Conservation (phyloP, 805 yeast genomes). For the Saccharomycopsis olivae region DNA sequence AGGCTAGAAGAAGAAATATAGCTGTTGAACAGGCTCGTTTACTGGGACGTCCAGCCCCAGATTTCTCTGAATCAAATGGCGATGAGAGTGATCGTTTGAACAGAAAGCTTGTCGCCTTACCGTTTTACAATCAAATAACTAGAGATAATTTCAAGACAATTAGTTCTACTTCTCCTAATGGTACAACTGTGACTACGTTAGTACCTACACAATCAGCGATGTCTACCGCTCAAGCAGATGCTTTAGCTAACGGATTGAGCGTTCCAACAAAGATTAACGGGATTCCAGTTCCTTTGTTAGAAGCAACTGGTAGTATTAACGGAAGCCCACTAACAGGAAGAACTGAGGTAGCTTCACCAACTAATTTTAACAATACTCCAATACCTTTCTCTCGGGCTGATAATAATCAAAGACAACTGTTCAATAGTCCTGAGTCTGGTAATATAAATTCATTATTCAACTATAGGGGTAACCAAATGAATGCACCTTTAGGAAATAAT, state of each 20-base stretch:
- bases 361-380: neutral
- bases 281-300: slow-evolving; percentile 60
- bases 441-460: neutral
- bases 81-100: slow-evolving; percentile 17
- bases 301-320: slow-evolving; percentile 62
- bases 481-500: neutral
- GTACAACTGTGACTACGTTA: slow-evolving; percentile 81
- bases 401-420: neutral
- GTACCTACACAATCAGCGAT: slow-evolving; percentile 80
- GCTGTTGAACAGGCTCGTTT: slow-evolving; percentile 25
- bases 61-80: slow-evolving; percentile 15
- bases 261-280: slow-evolving; percentile 55
- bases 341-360: neutral
- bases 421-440: neutral
- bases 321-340: neutral
- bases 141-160: slow-evolving; percentile 81
- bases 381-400: neutral
- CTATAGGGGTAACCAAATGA: neutral
- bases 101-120: slow-evolving; percentile 58
- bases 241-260: slow-evolving; percentile 44
- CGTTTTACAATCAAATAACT: slow-evolving; percentile 84
- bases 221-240: slow-evolving; percentile 45
- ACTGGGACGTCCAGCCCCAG: slow-evolving; percentile 10
- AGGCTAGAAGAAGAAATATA: slow-evolving; percentile 66
- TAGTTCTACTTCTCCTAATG: slow-evolving; percentile 82